phyloP scores from a whole-genome alignment of 257 asterid species.

The Echium plantagineum region DNA sequence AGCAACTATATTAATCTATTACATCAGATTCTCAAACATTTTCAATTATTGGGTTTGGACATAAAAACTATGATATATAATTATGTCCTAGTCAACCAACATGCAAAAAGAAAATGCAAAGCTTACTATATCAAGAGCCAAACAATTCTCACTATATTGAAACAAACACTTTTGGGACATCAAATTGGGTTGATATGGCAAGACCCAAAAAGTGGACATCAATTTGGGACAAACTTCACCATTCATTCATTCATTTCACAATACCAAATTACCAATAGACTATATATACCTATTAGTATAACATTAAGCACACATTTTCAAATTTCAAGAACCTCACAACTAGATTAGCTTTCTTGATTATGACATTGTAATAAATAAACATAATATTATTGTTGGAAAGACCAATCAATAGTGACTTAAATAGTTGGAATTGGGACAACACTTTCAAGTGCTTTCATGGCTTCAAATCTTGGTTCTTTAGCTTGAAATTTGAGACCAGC shows the following conservation, averaged over 20 bases:
- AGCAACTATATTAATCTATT: too few species aligned
- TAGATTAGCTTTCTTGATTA: not conserved
- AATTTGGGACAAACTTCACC: not conserved
- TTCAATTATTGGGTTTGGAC: too few species aligned
- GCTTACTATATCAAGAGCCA: too few species aligned
- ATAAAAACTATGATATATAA: too few species aligned
- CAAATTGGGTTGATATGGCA: not conserved
- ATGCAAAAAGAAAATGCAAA: too few species aligned
- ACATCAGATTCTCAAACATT: too few species aligned
- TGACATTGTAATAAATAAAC: too few species aligned
- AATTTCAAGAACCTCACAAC: not conserved
- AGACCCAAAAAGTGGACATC: not conserved
- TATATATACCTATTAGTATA: not conserved
- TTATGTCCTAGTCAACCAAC: too few species aligned
- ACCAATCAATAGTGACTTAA: slow-evolving; percentile 15
- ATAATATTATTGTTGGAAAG: not conserved
- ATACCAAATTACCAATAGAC: not conserved
- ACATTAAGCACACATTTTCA: not conserved
- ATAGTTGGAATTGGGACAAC: slow-evolving; percentile 44
- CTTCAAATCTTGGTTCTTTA: slow-evolving; percentile 70
- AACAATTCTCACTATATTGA: too few species aligned
- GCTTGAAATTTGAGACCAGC: slow-evolving; percentile 59
- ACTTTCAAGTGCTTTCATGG: slow-evolving; percentile 40
- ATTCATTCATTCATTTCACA: not conserved
- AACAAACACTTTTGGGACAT: not conserved